phyloP scores from a whole-genome alignment of 2,329 filamentous ascomycete genomes.

The Acarospora socialis region DNA sequence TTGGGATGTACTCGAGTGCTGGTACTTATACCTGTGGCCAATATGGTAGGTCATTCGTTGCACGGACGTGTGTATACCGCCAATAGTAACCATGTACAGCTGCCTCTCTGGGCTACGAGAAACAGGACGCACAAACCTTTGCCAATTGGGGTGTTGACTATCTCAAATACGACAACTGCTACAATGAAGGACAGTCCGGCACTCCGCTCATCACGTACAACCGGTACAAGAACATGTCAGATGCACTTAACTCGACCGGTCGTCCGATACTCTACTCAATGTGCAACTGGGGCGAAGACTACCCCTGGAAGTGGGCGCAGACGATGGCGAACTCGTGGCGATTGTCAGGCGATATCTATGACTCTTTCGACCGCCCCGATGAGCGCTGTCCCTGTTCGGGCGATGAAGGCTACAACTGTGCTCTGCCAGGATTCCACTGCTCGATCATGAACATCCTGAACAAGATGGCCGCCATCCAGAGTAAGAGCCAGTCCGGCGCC shows the following conservation, averaged over 20 bases:
- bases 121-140: conserved; percentile 37
- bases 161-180: conserved; percentile 45
- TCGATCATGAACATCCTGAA: conserved; percentile 36
- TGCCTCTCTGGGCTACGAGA: conserved; percentile 36
- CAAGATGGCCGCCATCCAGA: conserved; percentile 30
- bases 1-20: conserved; percentile 40
- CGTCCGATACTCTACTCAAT: conserved; percentile 32
- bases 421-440: conserved; percentile 33
- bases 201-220: conserved; percentile 31
- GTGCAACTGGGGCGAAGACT: conserved; percentile 40
- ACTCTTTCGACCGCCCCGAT: conserved; percentile 28
- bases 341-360: conserved; percentile 34
- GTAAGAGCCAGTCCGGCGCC: conserved; percentile 28
- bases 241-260: conserved; percentile 34
- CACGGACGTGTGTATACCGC: neutral
- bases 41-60: conserved; percentile 5
- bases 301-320: conserved; percentile 33
- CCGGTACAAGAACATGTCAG: conserved; percentile 34
- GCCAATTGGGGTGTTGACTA: conserved; percentile 40
- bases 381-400: conserved; percentile 15
- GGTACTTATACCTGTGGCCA: conserved; percentile 27
- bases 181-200: conserved; percentile 38
- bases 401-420: conserved; percentile 28
- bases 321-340: conserved; percentile 34
- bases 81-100: conserved; percentile 18